These are phyloP conservation scores for Sporothrix globosa DNA, from an alignment of 2,329 filamentous ascomycete species.

Conservation along the genomic window DNA sequence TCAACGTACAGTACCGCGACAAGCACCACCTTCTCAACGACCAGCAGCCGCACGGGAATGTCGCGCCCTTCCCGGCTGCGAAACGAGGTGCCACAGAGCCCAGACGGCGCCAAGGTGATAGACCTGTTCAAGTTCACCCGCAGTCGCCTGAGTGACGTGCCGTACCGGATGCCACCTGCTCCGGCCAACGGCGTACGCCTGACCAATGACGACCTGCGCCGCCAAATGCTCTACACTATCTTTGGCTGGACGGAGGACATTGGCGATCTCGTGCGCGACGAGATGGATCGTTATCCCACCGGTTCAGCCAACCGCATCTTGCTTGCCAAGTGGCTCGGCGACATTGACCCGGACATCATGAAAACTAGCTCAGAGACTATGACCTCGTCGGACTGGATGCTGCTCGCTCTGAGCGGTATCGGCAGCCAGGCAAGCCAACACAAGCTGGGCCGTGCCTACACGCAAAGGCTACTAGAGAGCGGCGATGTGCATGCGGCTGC, in stretches of 20 bases:
- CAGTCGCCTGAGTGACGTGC: conserved; percentile 77
- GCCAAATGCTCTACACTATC: conserved; percentile 89
- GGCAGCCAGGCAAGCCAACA: conserved; percentile 77
- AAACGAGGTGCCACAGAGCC: conserved; percentile 78
- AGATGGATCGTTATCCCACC: conserved; percentile 72
- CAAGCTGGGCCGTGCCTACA: conserved; percentile 86
- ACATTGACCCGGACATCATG: conserved; percentile 80
- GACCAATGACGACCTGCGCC: conserved; percentile 77
- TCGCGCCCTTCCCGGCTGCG: conserved; percentile 68
- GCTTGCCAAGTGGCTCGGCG: conserved; percentile 89
- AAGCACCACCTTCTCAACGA: conserved; percentile 55
- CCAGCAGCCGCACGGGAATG: conserved; percentile 38
- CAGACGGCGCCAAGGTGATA: conserved; percentile 69
- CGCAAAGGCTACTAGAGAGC: conserved; percentile 84
- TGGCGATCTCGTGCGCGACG: conserved; percentile 78
- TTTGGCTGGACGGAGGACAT: conserved; percentile 94
- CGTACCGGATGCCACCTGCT: conserved; percentile 71
- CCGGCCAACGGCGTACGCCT: conserved; percentile 60
- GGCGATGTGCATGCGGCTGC: conserved; percentile 91
- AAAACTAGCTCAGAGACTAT: conserved; percentile 80
- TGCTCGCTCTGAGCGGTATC: conserved; percentile 87
- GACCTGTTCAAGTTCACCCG: conserved; percentile 88
- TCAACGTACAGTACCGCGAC: conserved; percentile 58
- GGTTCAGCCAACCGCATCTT: conserved; percentile 80
- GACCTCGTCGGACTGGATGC: conserved; percentile 95